Conservation (phyloP, 208 protist species). For the Crithidia fasciculata region DNA sequence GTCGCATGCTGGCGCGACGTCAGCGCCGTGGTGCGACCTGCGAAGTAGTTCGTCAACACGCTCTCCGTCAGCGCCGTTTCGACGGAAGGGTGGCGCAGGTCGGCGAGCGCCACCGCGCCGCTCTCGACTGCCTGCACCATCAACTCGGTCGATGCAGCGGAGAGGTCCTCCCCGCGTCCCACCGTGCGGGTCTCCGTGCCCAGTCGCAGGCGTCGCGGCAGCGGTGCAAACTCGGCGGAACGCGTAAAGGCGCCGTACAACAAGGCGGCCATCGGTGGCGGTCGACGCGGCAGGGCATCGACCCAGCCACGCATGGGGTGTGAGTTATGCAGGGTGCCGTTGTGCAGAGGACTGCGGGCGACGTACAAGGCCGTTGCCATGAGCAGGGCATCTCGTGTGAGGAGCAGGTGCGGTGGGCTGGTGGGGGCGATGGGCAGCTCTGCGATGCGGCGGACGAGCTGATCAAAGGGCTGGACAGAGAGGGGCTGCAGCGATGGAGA, state of each 20-base stretch:
- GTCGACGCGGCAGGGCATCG: slow-evolving; percentile 50
- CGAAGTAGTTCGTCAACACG: slow-evolving; percentile 64
- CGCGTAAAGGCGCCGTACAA: slow-evolving; percentile 33
- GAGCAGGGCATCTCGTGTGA: slow-evolving; percentile 74
- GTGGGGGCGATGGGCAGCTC: slow-evolving; percentile 11
- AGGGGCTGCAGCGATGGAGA: slow-evolving; percentile 14
- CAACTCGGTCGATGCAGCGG: slow-evolving; percentile 38
- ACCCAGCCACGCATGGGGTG: slow-evolving; percentile 51
- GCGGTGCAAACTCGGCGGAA: slow-evolving; percentile 29
- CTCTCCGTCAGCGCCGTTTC: slow-evolving; percentile 54
- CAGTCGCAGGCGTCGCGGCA: slow-evolving; percentile 61
- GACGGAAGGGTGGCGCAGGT: slow-evolving; percentile 41
- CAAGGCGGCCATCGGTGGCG: slow-evolving; percentile 62
- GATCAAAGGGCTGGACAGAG: slow-evolving; percentile 25
- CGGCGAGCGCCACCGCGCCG: slow-evolving; percentile 43
- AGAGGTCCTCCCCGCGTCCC: slow-evolving; percentile 20
- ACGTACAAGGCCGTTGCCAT: slow-evolving; percentile 58
- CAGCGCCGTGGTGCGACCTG: slow-evolving; percentile 43
- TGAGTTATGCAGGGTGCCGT: not conserved
- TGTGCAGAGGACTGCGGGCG: slow-evolving; percentile 33
- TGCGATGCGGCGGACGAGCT: slow-evolving; percentile 21
- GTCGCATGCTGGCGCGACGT: slow-evolving; percentile 67
- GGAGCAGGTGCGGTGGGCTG: slow-evolving; percentile 25
- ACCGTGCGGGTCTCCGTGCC: slow-evolving; percentile 38
- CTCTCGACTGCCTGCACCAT: slow-evolving; percentile 61